Conservation (phyloP, 2,329 filamentous ascomycete species). For the Leptosphaerulina australis region DNA sequence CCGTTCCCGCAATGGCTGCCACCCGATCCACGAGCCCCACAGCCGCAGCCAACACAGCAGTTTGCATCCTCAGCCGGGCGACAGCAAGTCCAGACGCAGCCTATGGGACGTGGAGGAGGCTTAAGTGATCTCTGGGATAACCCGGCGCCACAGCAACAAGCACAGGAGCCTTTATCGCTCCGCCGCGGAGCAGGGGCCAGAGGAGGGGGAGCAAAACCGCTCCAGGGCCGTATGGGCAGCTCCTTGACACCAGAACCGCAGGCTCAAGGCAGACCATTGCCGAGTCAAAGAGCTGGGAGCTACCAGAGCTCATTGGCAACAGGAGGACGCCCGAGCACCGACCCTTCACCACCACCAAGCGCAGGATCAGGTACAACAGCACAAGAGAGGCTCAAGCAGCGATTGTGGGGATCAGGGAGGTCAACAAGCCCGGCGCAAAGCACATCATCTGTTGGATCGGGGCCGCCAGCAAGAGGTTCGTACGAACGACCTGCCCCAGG, state of each 20-base stretch:
- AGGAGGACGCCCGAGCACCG: conserved; percentile 44
- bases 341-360: conserved; percentile 48
- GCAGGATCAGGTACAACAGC: conserved; percentile 62
- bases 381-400: conserved; percentile 81
- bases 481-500: conserved; percentile 35
- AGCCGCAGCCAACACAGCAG: conserved; percentile 55
- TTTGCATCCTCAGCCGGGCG: conserved; percentile 58
- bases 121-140: conserved; percentile 66
- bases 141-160: conserved; percentile 46
- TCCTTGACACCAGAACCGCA: conserved; percentile 44
- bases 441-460: conserved; percentile 30
- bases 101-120: conserved; percentile 47
- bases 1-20: conserved; percentile 86
- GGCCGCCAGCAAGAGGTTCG: conserved; percentile 27
- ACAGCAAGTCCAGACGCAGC: conserved; percentile 36
- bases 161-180: conserved; percentile 51
- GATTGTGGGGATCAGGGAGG: conserved; percentile 72
- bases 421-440: conserved; percentile 61
- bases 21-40: conserved; percentile 78
- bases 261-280: conserved; percentile 63
- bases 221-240: conserved; percentile 40
- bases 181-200: conserved; percentile 53
- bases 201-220: conserved; percentile 43
- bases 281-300: conserved; percentile 75
- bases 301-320: conserved; percentile 65